Conservation (phyloP, 83 land plant species). For the Diphasiastrum complanatum region DNA sequence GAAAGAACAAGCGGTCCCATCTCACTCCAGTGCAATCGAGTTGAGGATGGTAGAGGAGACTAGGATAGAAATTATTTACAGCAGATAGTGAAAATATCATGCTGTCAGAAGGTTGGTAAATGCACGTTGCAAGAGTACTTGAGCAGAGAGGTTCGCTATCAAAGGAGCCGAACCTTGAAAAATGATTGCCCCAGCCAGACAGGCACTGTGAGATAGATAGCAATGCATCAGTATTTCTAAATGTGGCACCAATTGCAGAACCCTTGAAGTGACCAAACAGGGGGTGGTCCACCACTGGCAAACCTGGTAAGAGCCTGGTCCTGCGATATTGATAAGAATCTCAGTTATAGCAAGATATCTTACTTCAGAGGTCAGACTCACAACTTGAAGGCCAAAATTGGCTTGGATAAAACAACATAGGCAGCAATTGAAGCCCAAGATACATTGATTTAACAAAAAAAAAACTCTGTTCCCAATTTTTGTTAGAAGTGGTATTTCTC, state of each 20-base stretch:
- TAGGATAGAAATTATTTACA: constrained; percentile 29
- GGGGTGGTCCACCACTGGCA: constrained; percentile 28
- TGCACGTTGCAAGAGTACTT: constrained; percentile 27
- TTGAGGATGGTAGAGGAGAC: constrained; percentile 30
- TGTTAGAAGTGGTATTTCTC: too few species aligned
- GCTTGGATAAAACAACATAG: too few species aligned
- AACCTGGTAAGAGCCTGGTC: constrained; percentile 30
- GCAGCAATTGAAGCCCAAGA: too few species aligned
- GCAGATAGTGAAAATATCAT: constrained; percentile 30
- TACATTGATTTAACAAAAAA: too few species aligned
- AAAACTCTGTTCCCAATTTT: too few species aligned
- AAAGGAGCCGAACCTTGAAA: neutral
- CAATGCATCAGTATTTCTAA: constrained; percentile 7
- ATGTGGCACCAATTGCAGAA: constrained; percentile 30
- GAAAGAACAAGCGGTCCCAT: constrained; percentile 35
- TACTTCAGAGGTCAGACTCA: too few species aligned
- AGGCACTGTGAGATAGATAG: constrained; percentile 29
- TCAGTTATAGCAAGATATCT: too few species aligned
- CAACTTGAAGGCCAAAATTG: too few species aligned
- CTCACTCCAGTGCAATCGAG: constrained; percentile 36
- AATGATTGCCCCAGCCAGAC: constrained; percentile 31
- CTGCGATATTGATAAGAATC: too few species aligned
- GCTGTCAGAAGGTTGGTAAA: constrained; percentile 29
- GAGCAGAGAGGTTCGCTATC: constrained; percentile 27
- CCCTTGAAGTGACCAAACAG: constrained; percentile 30